Evolutionary conservation across 192 early-diverging fungal species (phyloP).

Genomic region (Radiomyces spectabilis): DNA sequence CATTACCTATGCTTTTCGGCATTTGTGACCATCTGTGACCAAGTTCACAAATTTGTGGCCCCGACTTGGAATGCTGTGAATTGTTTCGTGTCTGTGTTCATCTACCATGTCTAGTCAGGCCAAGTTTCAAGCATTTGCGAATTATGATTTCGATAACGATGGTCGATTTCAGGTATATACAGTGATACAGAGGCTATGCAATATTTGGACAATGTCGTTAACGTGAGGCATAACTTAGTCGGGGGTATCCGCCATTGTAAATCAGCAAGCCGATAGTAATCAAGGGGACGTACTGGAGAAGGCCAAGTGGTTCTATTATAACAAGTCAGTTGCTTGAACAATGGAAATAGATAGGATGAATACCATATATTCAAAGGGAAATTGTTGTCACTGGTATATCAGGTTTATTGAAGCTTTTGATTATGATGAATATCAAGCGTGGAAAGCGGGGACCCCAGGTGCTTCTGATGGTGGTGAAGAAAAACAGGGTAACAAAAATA

Average conservation of each 20-base stretch:
- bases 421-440: slow-evolving; percentile 21
- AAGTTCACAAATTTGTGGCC: no score
- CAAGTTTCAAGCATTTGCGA: slow-evolving; percentile 24
- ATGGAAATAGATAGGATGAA: not conserved
- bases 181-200: no score
- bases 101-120: no score
- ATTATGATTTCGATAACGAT: slow-evolving; percentile 35
- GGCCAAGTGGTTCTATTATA: slow-evolving; percentile 38
- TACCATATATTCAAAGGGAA: not conserved
- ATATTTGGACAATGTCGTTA: not conserved
- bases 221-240: slow-evolving; percentile 7
- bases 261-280: slow-evolving; percentile 17
- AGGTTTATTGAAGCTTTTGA: slow-evolving; percentile 29
- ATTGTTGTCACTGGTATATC: not conserved
- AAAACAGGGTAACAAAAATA: not conserved
- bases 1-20: no score
- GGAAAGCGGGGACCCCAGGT: slow-evolving; percentile 5
- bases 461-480: not conserved
- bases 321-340: slow-evolving; percentile 20
- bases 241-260: slow-evolving; percentile 26
- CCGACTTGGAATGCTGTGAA: no score
- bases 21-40: no score
- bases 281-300: slow-evolving; percentile 20
- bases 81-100: no score
- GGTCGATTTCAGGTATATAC: slow-evolving; percentile 28